Percentiles rank a stretch among this genome's conserved stretches.
These are phyloP conservation scores for Calophaca sinica DNA, from an alignment of 306 rosid species.

Conservation along the genomic window DNA sequence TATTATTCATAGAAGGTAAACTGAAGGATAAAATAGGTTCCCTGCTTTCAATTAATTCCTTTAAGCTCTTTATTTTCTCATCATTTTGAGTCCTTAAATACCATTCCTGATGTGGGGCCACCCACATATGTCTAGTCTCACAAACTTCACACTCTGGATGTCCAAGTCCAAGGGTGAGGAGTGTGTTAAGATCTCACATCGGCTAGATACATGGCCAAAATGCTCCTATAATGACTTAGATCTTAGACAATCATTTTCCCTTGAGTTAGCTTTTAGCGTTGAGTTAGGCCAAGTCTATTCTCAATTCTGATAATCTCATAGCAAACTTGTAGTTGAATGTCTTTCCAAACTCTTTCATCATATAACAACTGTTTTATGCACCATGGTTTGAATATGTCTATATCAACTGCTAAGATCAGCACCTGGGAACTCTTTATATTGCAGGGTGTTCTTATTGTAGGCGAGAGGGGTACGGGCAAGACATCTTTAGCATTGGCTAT, in stretches of 20 bases:
- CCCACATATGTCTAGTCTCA: neutral
- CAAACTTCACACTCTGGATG: conserved; percentile 16
- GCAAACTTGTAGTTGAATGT: conserved; percentile 40
- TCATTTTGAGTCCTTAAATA: conserved; percentile 11
- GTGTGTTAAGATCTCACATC: conserved; percentile 14
- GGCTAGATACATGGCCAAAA: conserved; percentile 13
- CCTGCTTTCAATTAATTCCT: conserved; percentile 28
- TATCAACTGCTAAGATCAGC: conserved; percentile 33
- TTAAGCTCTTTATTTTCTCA: conserved; percentile 16
- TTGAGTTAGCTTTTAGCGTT: neutral
- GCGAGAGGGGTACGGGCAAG: conserved; percentile 99
- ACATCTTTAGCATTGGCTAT: conserved; percentile 97
- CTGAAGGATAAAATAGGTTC: conserved; percentile 16
- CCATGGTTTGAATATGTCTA: conserved; percentile 38
- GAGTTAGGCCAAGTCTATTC: conserved; percentile 26
- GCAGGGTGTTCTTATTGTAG: conserved; percentile 97
- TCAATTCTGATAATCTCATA: conserved; percentile 20
- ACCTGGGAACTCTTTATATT: conserved; percentile 47
- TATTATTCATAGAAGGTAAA: conserved; percentile 2
- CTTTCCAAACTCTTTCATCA: conserved; percentile 31
- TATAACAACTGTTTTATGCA: conserved; percentile 32
- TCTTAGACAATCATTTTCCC: neutral
- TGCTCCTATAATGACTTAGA: neutral
- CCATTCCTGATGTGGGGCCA: neutral
- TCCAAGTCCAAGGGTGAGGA: conserved; percentile 11